phyloP scores from a whole-genome alignment of 2,329 filamentous ascomycete genomes.

The Neofusicoccum sp. region DNA sequence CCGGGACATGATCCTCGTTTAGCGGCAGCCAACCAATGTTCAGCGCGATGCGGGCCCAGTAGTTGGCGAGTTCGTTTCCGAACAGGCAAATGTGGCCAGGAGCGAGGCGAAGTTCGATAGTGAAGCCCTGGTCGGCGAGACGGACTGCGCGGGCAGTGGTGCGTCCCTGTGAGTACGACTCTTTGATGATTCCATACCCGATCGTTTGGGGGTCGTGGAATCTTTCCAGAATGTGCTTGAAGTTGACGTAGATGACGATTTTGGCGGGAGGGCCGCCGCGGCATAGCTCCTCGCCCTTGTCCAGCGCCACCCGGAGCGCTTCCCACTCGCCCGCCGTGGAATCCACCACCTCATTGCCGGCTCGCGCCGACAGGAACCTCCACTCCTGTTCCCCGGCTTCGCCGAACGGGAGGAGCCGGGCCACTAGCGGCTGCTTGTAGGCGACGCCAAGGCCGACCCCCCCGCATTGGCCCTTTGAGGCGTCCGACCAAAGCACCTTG shows the following conservation, averaged over 20 bases:
- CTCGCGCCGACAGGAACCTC: not conserved
- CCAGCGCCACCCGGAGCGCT: not conserved
- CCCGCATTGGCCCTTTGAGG: not conserved
- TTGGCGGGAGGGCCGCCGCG: not conserved
- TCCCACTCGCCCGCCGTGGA: not conserved
- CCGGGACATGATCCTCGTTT: not conserved
- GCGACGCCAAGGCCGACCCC: not conserved
- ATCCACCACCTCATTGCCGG: not conserved
- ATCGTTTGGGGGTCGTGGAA: too few relatives aligned
- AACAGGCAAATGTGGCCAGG: not conserved
- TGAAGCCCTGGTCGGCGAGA: not conserved
- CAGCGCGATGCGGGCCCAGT: not conserved
- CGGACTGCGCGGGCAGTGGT: not conserved
- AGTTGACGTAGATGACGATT: not conserved
- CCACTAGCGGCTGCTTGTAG: not conserved
- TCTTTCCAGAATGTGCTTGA: too few relatives aligned
- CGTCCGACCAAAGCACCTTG: not conserved
- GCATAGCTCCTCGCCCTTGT: not conserved
- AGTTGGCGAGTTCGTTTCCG: not conserved
- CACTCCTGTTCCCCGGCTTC: not conserved
- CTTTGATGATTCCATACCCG: too few relatives aligned
- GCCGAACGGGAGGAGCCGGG: not conserved
- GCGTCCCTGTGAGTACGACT: too few relatives aligned
- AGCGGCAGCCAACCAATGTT: not conserved
- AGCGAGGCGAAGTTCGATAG: not conserved